A percentile compares a stretch with the other conserved stretches of the same genome.
Evolutionary conservation across 768 basidiomycete genomes (phyloP).

Genomic region (Hypholoma fasciculare): DNA sequence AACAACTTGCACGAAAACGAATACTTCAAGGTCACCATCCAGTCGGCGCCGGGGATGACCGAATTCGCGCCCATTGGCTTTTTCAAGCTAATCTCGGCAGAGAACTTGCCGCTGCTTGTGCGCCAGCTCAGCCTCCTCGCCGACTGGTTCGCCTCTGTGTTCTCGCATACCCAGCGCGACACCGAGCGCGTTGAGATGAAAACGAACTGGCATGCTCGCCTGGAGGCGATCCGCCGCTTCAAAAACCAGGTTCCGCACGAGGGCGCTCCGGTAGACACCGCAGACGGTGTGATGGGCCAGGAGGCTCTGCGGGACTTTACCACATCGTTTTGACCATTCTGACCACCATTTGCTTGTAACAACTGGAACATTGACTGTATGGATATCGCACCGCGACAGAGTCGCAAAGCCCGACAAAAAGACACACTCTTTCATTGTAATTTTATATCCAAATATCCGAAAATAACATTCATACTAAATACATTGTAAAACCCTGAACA

Average conservation of each 20-base stretch:
- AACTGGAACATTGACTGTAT: conserved; percentile 15
- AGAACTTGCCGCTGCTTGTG: conserved; percentile 82
- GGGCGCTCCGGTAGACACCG: conserved; percentile 16
- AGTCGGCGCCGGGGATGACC: conserved; percentile 86
- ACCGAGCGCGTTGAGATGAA: conserved; percentile 73
- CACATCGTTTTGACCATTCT: conserved; percentile 48
- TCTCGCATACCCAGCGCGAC: conserved; percentile 70
- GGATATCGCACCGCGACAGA: neutral
- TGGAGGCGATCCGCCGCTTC: conserved; percentile 80
- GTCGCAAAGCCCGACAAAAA: neutral
- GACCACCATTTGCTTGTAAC: conserved; percentile 16
- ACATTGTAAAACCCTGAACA: neutral
- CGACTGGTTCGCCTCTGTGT: conserved; percentile 90
- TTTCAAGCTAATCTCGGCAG: conserved; percentile 92
- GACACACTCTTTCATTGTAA: conserved; percentile 1
- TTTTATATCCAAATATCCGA: neutral
- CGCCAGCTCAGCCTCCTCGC: conserved; percentile 85
- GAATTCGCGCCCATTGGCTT: conserved; percentile 92
- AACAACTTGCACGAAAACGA: conserved; percentile 87
- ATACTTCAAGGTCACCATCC: conserved; percentile 94
- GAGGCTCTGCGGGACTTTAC: conserved; percentile 62
- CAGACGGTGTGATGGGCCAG: conserved; percentile 50
- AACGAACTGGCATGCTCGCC: conserved; percentile 85
- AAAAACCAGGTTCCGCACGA: conserved; percentile 36
- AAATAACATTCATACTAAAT: too few species aligned